Percentiles rank a stretch among this genome's conserved stretches.
Evolutionary conservation across 2,329 filamentous ascomycete species (phyloP).

Genomic region (Penicillium frequentans): DNA sequence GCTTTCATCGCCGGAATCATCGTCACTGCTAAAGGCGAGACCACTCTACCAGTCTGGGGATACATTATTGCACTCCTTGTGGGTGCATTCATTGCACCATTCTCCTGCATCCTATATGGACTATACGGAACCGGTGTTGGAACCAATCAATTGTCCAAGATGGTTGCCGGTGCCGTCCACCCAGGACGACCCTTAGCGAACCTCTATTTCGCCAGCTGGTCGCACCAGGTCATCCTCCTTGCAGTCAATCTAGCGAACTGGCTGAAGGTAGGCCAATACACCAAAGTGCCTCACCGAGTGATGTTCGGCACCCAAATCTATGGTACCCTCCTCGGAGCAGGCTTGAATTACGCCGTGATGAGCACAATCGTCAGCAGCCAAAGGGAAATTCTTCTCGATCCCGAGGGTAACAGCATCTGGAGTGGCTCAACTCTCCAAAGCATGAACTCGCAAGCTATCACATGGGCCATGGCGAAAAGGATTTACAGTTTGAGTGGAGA

Average conservation of each 20-base stretch:
- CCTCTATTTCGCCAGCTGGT: slow-evolving; percentile 31
- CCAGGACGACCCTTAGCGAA: slow-evolving; percentile 26
- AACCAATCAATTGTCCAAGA: slow-evolving; percentile 43
- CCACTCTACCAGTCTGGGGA: slow-evolving; percentile 50
- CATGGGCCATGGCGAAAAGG: slow-evolving; percentile 50
- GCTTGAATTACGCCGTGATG: slow-evolving; percentile 56
- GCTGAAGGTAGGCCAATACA: slow-evolving; percentile 37
- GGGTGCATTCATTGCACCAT: slow-evolving; percentile 49
- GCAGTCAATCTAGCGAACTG: slow-evolving; percentile 25
- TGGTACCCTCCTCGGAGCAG: slow-evolving; percentile 53
- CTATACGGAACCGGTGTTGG: slow-evolving; percentile 59
- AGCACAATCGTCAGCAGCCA: slow-evolving; percentile 51
- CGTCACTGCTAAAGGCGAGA: slow-evolving; percentile 48
- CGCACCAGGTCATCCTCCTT: slow-evolving; percentile 28
- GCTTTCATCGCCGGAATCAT: slow-evolving; percentile 51
- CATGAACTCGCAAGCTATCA: slow-evolving; percentile 30
- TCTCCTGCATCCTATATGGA: slow-evolving; percentile 50
- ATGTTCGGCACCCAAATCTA: slow-evolving; percentile 59
- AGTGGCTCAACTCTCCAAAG: slow-evolving; percentile 51
- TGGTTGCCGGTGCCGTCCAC: slow-evolving; percentile 26
- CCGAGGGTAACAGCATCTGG: slow-evolving; percentile 51
- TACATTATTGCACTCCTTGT: slow-evolving; percentile 49
- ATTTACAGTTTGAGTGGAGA: slow-evolving; percentile 48
- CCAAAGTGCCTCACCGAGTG: slow-evolving; percentile 47
- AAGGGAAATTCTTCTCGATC: slow-evolving; percentile 45